phyloP scores from a whole-genome alignment of 768 basidiomycete genomes.

The Termitomyces heimii region DNA sequence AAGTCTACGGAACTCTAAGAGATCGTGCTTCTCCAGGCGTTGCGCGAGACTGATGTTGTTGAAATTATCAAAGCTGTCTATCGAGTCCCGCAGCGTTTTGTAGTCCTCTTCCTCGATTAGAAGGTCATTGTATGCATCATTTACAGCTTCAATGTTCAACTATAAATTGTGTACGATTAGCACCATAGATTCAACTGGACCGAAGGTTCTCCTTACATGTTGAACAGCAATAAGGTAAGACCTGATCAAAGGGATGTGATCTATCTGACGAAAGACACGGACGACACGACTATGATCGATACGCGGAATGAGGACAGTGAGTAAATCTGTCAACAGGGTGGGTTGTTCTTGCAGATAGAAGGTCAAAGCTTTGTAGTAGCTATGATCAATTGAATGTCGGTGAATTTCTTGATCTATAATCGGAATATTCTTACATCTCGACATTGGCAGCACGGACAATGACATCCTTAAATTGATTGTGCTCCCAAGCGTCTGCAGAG shows the following conservation, averaged over 20 bases:
- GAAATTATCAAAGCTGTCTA: slow-evolving; percentile 98
- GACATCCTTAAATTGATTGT: slow-evolving; percentile 99
- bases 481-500: slow-evolving; percentile 98
- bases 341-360: slow-evolving; percentile 97
- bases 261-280: slow-evolving; percentile 90
- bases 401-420: neutral
- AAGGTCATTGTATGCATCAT: slow-evolving; percentile 97
- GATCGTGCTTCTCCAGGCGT: slow-evolving; percentile 81
- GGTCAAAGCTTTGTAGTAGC: slow-evolving; percentile 91
- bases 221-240: slow-evolving; percentile 97
- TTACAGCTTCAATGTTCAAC: slow-evolving; percentile 95
- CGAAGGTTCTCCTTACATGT: slow-evolving; percentile 51
- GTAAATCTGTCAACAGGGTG: slow-evolving; percentile 85
- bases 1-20: slow-evolving; percentile 91
- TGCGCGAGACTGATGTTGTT: slow-evolving; percentile 84
- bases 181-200: neutral
- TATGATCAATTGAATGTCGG: slow-evolving; percentile 22
- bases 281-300: slow-evolving; percentile 96
- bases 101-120: slow-evolving; percentile 99
- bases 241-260: slow-evolving; percentile 93
- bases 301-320: slow-evolving; percentile 88
- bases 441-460: slow-evolving; percentile 95
- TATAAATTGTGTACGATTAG: slow-evolving; percentile 20
- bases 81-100: slow-evolving; percentile 94
- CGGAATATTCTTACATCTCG: slow-evolving; percentile 65